A percentile compares a stretch with the other conserved stretches of the same genome.
These are phyloP conservation scores for Epichloe sylvatica DNA, from an alignment of 2,329 filamentous ascomycete species.

Conservation along the genomic window DNA sequence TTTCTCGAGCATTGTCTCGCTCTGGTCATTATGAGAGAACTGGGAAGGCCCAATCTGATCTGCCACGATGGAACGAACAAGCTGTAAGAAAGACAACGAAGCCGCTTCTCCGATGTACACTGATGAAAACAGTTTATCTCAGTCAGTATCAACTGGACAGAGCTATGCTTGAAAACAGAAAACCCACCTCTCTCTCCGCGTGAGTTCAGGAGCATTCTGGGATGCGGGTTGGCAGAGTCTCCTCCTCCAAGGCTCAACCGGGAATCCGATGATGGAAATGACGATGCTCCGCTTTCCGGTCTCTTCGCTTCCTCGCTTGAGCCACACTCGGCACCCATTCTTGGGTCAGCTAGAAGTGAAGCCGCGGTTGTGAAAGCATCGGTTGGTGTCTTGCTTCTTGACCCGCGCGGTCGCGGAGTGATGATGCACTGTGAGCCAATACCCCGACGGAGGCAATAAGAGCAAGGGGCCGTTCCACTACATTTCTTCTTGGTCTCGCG, in stretches of 20 bases:
- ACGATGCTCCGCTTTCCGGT: not conserved
- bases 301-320: slow-evolving; percentile 3
- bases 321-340: not conserved
- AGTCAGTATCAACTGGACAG: not conserved
- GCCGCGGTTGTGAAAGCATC: slow-evolving; percentile 2
- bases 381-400: slow-evolving; percentile 2
- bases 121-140: slow-evolving; percentile 10
- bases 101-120: slow-evolving; percentile 37
- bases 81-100: slow-evolving; percentile 41
- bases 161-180: too few species aligned
- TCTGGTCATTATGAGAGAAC: slow-evolving; percentile 36
- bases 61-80: slow-evolving; percentile 32
- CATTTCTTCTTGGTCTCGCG: slow-evolving; percentile 37
- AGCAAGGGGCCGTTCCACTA: slow-evolving; percentile 33
- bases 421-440: slow-evolving; percentile 24
- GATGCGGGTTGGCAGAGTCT: slow-evolving; percentile 10
- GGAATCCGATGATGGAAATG: slow-evolving; percentile 16
- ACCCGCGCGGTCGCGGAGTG: slow-evolving; percentile 19
- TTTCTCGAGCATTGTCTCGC: slow-evolving; percentile 40
- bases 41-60: slow-evolving; percentile 39
- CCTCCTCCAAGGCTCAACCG: slow-evolving; percentile 11
- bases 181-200: slow-evolving; percentile 35
- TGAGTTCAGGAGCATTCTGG: slow-evolving; percentile 36
- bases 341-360: not conserved
- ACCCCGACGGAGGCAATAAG: slow-evolving; percentile 31